phyloP scores from a whole-genome alignment of 1,139 yeast species.

The Lodderomyces orthopsilosis region DNA sequence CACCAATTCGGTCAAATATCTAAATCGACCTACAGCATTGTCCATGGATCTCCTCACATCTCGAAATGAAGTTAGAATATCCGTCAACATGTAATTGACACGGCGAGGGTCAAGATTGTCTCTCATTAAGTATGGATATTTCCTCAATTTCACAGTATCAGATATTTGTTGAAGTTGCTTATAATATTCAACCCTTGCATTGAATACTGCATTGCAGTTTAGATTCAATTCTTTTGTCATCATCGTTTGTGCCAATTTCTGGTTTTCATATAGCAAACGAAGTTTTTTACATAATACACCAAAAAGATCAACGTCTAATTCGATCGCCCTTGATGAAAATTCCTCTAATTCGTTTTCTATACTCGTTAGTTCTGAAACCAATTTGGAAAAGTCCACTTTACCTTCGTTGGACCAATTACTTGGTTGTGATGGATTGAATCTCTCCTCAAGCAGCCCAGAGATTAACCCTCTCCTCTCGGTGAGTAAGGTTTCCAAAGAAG shows the following conservation, averaged over 20 bases:
- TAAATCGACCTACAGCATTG: constrained; percentile 50
- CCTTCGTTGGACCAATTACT: background rate
- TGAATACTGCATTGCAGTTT: constrained; percentile 63
- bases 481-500: background rate
- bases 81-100: background rate
- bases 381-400: constrained; percentile 1
- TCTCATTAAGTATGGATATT: constrained; percentile 19
- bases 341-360: constrained; percentile 25
- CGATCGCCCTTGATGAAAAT: constrained; percentile 15
- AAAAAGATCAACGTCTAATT: constrained; percentile 22
- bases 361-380: constrained; percentile 21
- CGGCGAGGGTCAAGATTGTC: constrained; percentile 15
- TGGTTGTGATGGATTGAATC: background rate
- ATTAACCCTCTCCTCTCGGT: constrained; percentile 1
- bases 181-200: constrained; percentile 75
- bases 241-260: constrained; percentile 35
- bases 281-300: constrained; percentile 23
- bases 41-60: constrained; percentile 21
- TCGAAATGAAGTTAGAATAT: background rate
- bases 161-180: constrained; percentile 82
- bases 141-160: constrained; percentile 58
- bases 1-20: constrained; percentile 48
- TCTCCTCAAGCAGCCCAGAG: background rate
- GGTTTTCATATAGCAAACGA: constrained; percentile 37
- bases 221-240: constrained; percentile 50